Percentiles rank a stretch among this genome's conserved stretches.
phyloP scores from a whole-genome alignment of 805 yeast species.

The Clavispora santaluciae region DNA sequence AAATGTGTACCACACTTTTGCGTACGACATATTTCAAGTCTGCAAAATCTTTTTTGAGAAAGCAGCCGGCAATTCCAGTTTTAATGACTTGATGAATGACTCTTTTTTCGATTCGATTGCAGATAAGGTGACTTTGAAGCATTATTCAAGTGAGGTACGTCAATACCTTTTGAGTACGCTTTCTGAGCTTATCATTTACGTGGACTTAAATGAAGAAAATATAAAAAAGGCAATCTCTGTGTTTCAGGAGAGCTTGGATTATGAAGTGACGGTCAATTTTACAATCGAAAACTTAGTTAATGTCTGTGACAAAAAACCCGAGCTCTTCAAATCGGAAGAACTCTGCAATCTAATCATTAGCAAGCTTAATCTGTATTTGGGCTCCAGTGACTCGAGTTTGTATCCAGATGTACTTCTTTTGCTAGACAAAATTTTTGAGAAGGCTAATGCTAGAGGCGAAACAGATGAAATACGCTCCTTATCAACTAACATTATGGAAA shows the following conservation, averaged over 20 bases:
- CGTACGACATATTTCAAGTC: slow-evolving; percentile 25
- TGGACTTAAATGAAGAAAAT: slow-evolving; percentile 8
- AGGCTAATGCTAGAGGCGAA: slow-evolving; percentile 2
- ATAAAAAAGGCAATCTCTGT: slow-evolving; percentile 8
- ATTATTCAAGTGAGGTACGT: slow-evolving; percentile 27
- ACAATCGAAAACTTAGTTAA: slow-evolving; percentile 23
- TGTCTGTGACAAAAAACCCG: slow-evolving; percentile 13
- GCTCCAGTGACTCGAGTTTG: slow-evolving; percentile 25
- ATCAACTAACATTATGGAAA: slow-evolving; percentile 6
- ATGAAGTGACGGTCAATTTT: slow-evolving; percentile 23
- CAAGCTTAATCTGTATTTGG: slow-evolving; percentile 17
- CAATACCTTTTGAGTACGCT: slow-evolving; percentile 22
- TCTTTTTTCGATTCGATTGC: slow-evolving; percentile 16
- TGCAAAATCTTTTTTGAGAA: slow-evolving; percentile 16
- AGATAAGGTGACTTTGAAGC: slow-evolving; percentile 12
- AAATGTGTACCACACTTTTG: slow-evolving; percentile 22
- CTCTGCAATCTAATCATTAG: slow-evolving; percentile 17
- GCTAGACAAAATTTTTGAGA: slow-evolving; percentile 9
- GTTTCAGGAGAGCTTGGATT: slow-evolving; percentile 20
- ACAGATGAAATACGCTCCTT: not conserved
- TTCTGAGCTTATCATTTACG: slow-evolving; percentile 17
- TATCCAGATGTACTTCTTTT: slow-evolving; percentile 19
- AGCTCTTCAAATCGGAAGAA: slow-evolving; percentile 8
- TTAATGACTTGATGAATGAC: slow-evolving; percentile 7
- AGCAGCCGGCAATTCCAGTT: not conserved